Base-by-base conservation (phyloP, 306 rosid genomes). In the Pterocarpus macrocarpus region DNA sequence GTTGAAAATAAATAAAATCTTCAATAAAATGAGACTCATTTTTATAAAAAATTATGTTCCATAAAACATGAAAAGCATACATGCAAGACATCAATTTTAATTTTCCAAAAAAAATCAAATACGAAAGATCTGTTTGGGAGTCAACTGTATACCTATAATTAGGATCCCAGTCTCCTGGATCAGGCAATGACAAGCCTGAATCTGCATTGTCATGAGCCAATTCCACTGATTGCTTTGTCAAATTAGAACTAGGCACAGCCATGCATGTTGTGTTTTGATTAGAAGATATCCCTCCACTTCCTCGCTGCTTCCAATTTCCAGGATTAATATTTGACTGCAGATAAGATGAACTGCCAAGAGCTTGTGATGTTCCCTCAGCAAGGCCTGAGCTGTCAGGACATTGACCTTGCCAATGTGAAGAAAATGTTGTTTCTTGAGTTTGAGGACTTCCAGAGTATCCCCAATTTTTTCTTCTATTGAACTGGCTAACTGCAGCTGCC, bases 101-200 rank as follows among this genome's bases (percentile, higher is more conserved):
- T 2, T 12, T 28, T 3, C 9, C 30, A 36, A 35, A 64, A 39
- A 69, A 43, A 74, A 52, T 64, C 56, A 78, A 73, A 17, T 53
- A 71, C 32, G 45, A 64, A 67, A 33, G 45, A 32, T 61, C 61
- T n/a, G 47, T 50, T 76, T 59, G 6, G 80, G 63, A 85, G 71
- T 55, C 64, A 73, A 45, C 38, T 14, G 39, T 79, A 73, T 89
- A 93, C 99, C 99, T 95, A 78, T 96, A 96, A 83, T 92, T 90
- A 67, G 99, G 99, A 86, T 96, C 99, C 99, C 99, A 96, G 70
- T 96, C 99, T 77, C 94, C 97, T 71, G 98, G 98, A 89, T 96
- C 94, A 75, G 99, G 99, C 88, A 90, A 79, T 5, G 94, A 85
- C 52, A 82, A 78, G 69, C 85, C 82, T 35, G 87, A 55, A 69